Evolutionary conservation across 1,284 basidiomycete genomes (phyloP), one percentile per base, ranked within the genome.

Genomic region (Gymnopus androsaceus): DNA sequence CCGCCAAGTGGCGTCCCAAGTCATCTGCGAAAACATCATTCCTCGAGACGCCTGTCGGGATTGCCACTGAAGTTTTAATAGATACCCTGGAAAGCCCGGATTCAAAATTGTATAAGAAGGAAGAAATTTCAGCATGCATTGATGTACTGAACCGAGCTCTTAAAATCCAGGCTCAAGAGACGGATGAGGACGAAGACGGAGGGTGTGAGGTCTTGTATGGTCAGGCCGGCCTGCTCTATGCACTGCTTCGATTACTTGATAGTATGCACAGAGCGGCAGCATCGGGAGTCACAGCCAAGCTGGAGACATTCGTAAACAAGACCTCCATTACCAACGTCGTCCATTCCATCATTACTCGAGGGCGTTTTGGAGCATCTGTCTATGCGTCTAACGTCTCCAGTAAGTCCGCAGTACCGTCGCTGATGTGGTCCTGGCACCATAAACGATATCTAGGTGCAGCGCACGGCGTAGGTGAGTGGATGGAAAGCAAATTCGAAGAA

Each of bases 401-500:
- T 27, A 62, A 25, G 19, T 51, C 57, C 28, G 41, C 46, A 54
- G 56, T 60, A 3, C 72, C 77, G 1, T 73, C 78, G 4, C 69
- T 83, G 30, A 83, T 83, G 80, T 84, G 82, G 82, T 70, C 67
- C 8, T 83, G 82, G 82, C 77, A 81, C 60, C 70, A 72, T 15
- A 81, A 77, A 62, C 69, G 76, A 21, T 84, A 84, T 61, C 66
- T 84, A 2, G 82, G 82, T 47, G 80, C 69, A 11, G 81, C 80
- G 4, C 82, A 84, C 67, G 82, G 82, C 17, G 70, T 81, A 53
- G 78, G 82, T 80, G 54, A 52, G 79, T 70, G 27, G 1, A 34
- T 12, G 47, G 23, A 38, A 4, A 14, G 19, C 31, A 15, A 48
- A 42, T 38, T 31, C 14, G 25, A 9, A 50, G 40, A 44, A 17